Percentiles rank a stretch among this genome's conserved stretches.
Evolutionary conservation across 2,329 filamentous ascomycete genomes (phyloP).

Genomic region (Colletotrichum eleusines): DNA sequence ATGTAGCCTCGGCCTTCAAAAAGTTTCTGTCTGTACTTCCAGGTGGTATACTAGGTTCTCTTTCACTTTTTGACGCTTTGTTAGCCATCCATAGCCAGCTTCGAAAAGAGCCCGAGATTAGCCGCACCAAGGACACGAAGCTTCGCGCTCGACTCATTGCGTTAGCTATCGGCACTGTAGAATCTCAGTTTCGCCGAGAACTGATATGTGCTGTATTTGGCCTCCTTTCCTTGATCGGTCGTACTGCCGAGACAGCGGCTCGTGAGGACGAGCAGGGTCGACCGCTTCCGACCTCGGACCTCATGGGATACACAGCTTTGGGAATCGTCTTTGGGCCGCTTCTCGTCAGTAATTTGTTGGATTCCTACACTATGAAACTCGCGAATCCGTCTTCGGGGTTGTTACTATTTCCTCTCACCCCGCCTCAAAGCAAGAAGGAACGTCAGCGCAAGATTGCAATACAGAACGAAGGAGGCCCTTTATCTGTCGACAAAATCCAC

Average conservation of each 20-base stretch:
- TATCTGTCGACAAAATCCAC: constrained; percentile 66
- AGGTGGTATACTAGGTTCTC: constrained; percentile 74
- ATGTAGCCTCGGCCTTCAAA: constrained; percentile 77
- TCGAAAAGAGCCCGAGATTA: constrained; percentile 63
- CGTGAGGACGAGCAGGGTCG: constrained; percentile 64
- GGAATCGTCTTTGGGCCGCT: constrained; percentile 76
- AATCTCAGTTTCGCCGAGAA: constrained; percentile 70
- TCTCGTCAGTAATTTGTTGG: constrained; percentile 68
- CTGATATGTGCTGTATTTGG: constrained; percentile 77
- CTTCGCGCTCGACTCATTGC: constrained; percentile 75
- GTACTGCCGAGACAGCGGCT: constrained; percentile 65
- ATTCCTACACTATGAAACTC: constrained; percentile 62
- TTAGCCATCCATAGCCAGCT: constrained; percentile 71
- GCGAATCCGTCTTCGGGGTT: constrained; percentile 57
- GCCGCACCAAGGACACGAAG: constrained; percentile 65
- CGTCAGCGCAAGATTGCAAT: constrained; percentile 47
- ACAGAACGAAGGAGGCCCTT: constrained; percentile 44
- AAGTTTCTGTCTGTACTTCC: constrained; percentile 72
- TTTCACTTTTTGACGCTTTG: constrained; percentile 71
- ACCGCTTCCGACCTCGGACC: constrained; percentile 66
- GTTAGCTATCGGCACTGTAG: constrained; percentile 70
- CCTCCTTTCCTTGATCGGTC: constrained; percentile 71
- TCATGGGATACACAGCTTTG: constrained; percentile 74
- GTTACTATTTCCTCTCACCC: constrained; percentile 56
- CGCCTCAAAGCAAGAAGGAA: constrained; percentile 58